Conservation (phyloP, 2,329 filamentous ascomycete genomes). For the Penicillium hesseltinei region DNA sequence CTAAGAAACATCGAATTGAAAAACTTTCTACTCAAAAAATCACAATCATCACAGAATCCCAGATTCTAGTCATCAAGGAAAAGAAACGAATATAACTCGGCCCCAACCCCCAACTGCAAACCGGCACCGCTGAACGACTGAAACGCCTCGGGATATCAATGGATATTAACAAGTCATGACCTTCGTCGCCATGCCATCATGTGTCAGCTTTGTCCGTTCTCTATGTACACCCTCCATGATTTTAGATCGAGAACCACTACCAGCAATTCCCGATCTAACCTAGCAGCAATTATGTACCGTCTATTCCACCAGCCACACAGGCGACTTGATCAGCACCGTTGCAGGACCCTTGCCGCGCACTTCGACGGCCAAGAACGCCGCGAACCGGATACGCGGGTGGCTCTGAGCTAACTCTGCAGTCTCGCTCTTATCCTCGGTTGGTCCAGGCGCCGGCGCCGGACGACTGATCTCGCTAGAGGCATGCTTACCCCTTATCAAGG, state of each 20-base stretch:
- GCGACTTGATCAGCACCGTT: conserved; percentile 72
- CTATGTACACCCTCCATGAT: conserved; percentile 14
- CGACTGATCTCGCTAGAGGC: conserved; percentile 12
- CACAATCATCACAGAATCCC: conserved; percentile 2
- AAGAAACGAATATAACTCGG: neutral
- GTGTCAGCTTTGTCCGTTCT: conserved; percentile 4
- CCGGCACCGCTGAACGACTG: conserved; percentile 3
- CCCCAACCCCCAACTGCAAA: neutral
- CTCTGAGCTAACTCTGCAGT: conserved; percentile 38
- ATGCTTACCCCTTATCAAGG: conserved; percentile 40
- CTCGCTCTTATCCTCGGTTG: conserved; percentile 25
- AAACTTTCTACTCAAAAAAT: neutral
- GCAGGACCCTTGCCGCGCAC: conserved; percentile 61
- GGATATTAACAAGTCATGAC: conserved; percentile 11
- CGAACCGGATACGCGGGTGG: conserved; percentile 69
- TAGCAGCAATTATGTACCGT: neutral
- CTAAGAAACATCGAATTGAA: neutral
- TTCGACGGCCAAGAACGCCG: conserved; percentile 72
- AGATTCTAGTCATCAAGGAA: neutral
- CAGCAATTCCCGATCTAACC: neutral
- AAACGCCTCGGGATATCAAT: conserved; percentile 20
- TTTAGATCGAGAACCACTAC: neutral
- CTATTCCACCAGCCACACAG: conserved; percentile 56
- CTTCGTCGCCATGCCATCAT: conserved; percentile 14
- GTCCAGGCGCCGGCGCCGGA: conserved; percentile 10